Evolutionary conservation across 2,329 filamentous ascomycete species (phyloP).

Genomic region (Diaporthe caulivora): DNA sequence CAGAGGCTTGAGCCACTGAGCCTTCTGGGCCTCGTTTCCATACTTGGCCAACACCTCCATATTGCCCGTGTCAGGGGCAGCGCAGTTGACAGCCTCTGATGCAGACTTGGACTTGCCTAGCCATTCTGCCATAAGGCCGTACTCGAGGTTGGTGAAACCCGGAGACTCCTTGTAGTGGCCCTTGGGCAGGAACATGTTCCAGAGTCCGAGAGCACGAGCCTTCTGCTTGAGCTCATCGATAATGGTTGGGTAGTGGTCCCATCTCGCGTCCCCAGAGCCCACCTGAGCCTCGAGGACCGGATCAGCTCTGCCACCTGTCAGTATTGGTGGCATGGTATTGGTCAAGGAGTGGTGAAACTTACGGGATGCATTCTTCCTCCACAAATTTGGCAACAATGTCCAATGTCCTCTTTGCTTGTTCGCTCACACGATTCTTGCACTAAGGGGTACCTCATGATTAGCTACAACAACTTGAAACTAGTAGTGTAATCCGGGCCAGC

Average conservation of each 20-base stretch:
- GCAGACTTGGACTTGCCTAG: conserved; percentile 87
- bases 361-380: conserved; percentile 92
- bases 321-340: conserved; percentile 5
- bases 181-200: conserved; percentile 98
- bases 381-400: conserved; percentile 96
- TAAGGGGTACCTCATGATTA: conserved; percentile 43
- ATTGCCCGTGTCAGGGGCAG: conserved; percentile 92
- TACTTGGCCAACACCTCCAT: conserved; percentile 97
- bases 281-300: conserved; percentile 84
- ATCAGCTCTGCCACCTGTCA: conserved; percentile 71
- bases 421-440: conserved; percentile 76
- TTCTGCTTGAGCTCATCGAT: conserved; percentile 91
- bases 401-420: conserved; percentile 84
- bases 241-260: conserved; percentile 82
- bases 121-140: conserved; percentile 97
- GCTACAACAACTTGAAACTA: neutral
- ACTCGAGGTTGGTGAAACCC: conserved; percentile 95
- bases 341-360: conserved; percentile 47
- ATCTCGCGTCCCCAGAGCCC: conserved; percentile 81
- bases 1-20: conserved; percentile 83
- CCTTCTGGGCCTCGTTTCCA: conserved; percentile 87
- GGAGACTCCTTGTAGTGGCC: conserved; percentile 96
- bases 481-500: neutral
- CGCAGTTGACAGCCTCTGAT: conserved; percentile 89
- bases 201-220: conserved; percentile 85